Conservation (phyloP, 2,329 filamentous ascomycete species). For the Geosmithia morbida region DNA sequence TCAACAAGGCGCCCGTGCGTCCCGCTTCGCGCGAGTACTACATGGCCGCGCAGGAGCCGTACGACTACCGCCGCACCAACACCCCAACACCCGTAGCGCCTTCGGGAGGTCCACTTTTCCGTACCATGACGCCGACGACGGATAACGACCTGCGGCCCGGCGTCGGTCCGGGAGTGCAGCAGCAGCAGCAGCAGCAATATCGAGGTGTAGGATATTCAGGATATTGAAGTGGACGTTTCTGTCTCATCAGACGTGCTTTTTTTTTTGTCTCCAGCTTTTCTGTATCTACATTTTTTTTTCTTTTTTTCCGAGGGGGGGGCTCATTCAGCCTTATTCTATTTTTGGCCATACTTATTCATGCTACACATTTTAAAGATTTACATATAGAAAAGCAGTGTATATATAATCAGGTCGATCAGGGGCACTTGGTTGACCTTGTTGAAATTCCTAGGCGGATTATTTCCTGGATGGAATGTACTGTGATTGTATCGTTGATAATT, state of each 20-base stretch:
- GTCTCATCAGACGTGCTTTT: too few species aligned
- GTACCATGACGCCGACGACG: slow-evolving; percentile 21
- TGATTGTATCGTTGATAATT: too few species aligned
- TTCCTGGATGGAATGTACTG: too few species aligned
- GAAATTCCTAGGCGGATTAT: too few species aligned
- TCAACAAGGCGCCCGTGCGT: slow-evolving; percentile 17
- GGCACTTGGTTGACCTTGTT: too few species aligned
- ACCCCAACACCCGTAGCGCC: slow-evolving; percentile 6
- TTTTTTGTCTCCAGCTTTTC: neutral
- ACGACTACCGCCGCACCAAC: neutral
- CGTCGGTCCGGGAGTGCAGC: neutral
- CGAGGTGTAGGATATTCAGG: neutral
- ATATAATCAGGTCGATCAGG: neutral
- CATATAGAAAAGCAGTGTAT: neutral
- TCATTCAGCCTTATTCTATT: too few species aligned
- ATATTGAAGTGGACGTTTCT: neutral
- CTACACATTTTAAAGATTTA: neutral
- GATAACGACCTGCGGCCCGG: slow-evolving; percentile 7
- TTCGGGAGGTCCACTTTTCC: slow-evolving; percentile 13
- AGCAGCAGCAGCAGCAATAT: neutral
- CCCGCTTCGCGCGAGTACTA: slow-evolving; percentile 18
- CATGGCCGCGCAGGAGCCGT: slow-evolving; percentile 9
- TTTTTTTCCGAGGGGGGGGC: too few species aligned
- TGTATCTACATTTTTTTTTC: neutral
- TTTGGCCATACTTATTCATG: neutral